Base-by-base conservation (phyloP, 345 rosid genomes). In the Arabis alpina region DNA sequence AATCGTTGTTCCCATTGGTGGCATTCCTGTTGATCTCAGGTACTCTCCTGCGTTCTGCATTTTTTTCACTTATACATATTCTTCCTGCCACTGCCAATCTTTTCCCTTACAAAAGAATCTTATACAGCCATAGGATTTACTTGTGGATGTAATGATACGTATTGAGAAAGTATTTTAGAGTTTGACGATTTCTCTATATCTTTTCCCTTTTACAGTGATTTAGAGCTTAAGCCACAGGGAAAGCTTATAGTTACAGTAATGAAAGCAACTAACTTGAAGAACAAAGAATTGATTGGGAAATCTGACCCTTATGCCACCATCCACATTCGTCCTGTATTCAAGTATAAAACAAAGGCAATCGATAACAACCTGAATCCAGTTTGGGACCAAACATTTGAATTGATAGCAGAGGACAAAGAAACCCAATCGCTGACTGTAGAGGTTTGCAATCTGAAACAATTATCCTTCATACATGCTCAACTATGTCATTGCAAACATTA, bases 391-490 rank as follows among this genome's bases (percentile, higher is more conserved):
- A 72, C 90, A 36, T 95, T 87, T 48, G 94, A 88, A 63, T 56
- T 95, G 84, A 87, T 95, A 71, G 97, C 86, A 51, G 99, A 95
- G 78, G 98, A 95, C 88, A 92, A 89, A 84, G 99, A 95, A 83
- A 95, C 97, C 0, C 99, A 95, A 63, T 83, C 83, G 7, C 87
- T 90, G 58, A 74, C 79, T 54, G 40, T 95, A 64, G 97, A 95
- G 98, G 99, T 95, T 65, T 76, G 50, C 55, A 42, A 41, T 50
- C 41, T 25, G 1, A 63, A 27, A 43, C 53, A 24, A 14, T n/a
- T 9, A 34, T 43, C 12, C 58, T 24, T 57, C 60, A 15, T 71
- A 15, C 48, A 44, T 44, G 24, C 43, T 57, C 54, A 55, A 30
- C 27, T 32, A 69, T 69, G 10, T 42, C 71, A 39, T 10, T 44